Evolutionary conservation across 2,329 filamentous ascomycete genomes (phyloP).

Genomic region (Dactylella cylindrospora): DNA sequence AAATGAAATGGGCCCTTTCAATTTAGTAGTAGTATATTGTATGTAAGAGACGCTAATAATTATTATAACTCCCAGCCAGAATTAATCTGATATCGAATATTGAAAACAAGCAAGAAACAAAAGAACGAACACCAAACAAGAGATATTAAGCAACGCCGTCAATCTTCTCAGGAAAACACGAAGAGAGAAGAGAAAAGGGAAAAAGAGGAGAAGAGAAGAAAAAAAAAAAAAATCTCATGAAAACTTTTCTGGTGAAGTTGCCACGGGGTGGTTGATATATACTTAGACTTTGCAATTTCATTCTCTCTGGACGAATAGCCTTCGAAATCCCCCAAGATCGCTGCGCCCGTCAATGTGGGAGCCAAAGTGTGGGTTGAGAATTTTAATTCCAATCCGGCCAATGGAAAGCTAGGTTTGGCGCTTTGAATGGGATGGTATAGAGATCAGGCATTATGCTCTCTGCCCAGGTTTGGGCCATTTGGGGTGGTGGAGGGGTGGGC

Average conservation of each 20-base stretch:
- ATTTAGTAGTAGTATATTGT: too few species aligned
- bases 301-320: conserved; percentile 23
- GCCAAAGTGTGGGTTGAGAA: conserved; percentile 39
- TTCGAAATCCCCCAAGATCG: conserved; percentile 25
- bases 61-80: too few species aligned
- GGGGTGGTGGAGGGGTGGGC: conserved; percentile 32
- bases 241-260: conserved; percentile 23
- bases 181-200: conserved; percentile 9
- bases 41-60: too few species aligned
- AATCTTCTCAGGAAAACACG: conserved; percentile 22
- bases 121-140: too few species aligned
- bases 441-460: conserved; percentile 31
- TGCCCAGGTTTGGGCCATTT: conserved; percentile 37
- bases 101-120: too few species aligned
- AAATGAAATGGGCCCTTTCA: too few species aligned
- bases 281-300: conserved; percentile 35
- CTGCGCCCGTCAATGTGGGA: conserved; percentile 20
- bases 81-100: too few species aligned
- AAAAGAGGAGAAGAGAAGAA: conserved; percentile 11
- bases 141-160: too few species aligned
- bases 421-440: conserved; percentile 24
- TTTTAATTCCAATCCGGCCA: conserved; percentile 42
- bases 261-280: conserved; percentile 39
- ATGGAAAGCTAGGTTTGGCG: conserved; percentile 40
- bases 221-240: too few species aligned